Base-by-base conservation (phyloP, 2,329 filamentous ascomycete genomes). In the Dothistroma septosporum region DNA sequence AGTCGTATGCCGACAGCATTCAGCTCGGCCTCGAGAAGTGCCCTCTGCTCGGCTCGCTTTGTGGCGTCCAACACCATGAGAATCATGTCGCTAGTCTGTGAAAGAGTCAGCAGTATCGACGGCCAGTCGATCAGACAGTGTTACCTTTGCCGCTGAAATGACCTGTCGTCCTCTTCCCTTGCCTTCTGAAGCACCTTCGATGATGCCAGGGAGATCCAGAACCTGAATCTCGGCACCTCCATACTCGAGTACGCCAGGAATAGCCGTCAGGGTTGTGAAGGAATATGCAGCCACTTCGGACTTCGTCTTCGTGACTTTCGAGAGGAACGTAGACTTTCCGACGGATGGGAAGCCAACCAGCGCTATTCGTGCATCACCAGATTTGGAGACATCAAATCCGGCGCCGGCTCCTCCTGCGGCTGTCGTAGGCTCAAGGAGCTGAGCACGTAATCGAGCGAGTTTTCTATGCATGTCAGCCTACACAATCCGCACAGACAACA, bases 311-410 rank as follows among this genome's bases (percentile, higher is more conserved):
- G 94, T 99, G 75, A 99, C 95, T 74, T 97, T 97, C 53, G 92
- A 97, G n/a, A 99, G 76, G 74, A 99, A 97, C 0, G 94, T 99
- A 2, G 94, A 99, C 80, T 99, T 99, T 75, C 94, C 94, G 55
- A 99, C 94, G 0, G 95, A 99, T 0, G 95, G 94, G 70, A 99
- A 99, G n/a, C 94, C 94, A 57, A 99, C 95, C 1, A 99, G 85
- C 1, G 95, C 92, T 78, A 99, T 97, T 72, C 94, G 87, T 14
- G 94, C 94, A 80, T 99, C 94, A 65, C 94, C 94, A 67, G 89
- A 93, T 78, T 99, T 99, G 75, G 89, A 94, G 47, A 99, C 94
- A 73, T 83, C 77, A 73, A 95, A 99, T 10, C 94, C 94, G 2
- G 88, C 79, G 24, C 94, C 93, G 16, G 86, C 89, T 16, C 86